These are phyloP conservation scores for Cercis canadensis DNA, from an alignment of 306 rosid species.

Conservation along the genomic window DNA sequence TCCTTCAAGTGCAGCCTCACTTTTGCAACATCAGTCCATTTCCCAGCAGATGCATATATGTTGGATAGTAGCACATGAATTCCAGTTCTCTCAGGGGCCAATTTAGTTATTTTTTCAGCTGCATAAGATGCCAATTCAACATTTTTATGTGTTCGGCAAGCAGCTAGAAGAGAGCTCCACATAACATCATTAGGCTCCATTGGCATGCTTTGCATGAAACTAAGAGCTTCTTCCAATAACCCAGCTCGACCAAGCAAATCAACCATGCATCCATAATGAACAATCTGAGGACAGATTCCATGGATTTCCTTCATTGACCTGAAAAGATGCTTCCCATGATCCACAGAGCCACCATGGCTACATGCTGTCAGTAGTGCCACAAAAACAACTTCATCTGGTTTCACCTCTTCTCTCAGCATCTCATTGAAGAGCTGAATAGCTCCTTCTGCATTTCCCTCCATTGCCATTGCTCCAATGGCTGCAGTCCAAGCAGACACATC, in stretches of 20 bases:
- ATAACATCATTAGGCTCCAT: conserved; percentile 74
- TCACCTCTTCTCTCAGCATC: conserved; percentile 65
- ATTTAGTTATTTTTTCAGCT: conserved; percentile 53
- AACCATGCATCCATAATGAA: conserved; percentile 85
- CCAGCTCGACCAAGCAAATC: conserved; percentile 83
- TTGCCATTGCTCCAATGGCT: conserved; percentile 80
- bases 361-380: conserved; percentile 77
- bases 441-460: conserved; percentile 67
- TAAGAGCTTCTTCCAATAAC: conserved; percentile 65
- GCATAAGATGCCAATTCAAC: conserved; percentile 64
- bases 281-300: conserved; percentile 58
- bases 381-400: conserved; percentile 70
- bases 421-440: conserved; percentile 63
- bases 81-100: conserved; percentile 61
- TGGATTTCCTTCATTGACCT: conserved; percentile 58
- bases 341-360: conserved; percentile 71
- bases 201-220: conserved; percentile 72
- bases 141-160: conserved; percentile 70
- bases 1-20: conserved; percentile 78
- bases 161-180: conserved; percentile 81
- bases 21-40: conserved; percentile 81
- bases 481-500: conserved; percentile 85
- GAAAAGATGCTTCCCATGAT: conserved; percentile 62
- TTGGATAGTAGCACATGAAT: conserved; percentile 73
- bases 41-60: conserved; percentile 76